phyloP scores from a whole-genome alignment of 2,329 filamentous ascomycete species.

The Juglanconis oblonga region DNA sequence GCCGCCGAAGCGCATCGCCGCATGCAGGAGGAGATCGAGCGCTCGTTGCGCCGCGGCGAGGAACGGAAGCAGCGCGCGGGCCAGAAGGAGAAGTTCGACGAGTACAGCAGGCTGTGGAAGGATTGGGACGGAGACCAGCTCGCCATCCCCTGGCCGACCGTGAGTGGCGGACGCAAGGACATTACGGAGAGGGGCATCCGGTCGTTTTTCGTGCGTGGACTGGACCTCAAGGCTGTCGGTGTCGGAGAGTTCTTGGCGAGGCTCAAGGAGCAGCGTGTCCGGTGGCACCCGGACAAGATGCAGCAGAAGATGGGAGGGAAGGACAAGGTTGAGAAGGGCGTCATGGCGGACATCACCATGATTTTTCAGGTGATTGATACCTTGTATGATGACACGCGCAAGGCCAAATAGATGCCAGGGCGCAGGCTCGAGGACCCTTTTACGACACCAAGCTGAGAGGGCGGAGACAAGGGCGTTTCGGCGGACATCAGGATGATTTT shows the following conservation, averaged over 20 bases:
- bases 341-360: conserved; percentile 78
- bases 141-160: conserved; percentile 70
- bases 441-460: background rate
- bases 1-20: conserved; percentile 31
- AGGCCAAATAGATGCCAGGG: conserved; percentile 25
- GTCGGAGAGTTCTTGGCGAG: conserved; percentile 43
- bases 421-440: background rate
- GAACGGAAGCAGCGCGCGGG: conserved; percentile 54
- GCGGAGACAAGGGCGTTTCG: background rate
- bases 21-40: conserved; percentile 65
- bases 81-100: conserved; percentile 60
- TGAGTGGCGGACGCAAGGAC: conserved; percentile 55
- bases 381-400: conserved; percentile 66
- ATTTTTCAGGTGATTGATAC: conserved; percentile 89
- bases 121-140: conserved; percentile 42
- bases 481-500: background rate
- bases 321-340: conserved; percentile 67
- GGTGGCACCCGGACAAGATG: conserved; percentile 98
- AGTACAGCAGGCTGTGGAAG: conserved; percentile 64
- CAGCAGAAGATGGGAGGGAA: conserved; percentile 79
- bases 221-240: conserved; percentile 41
- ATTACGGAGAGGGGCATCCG: conserved; percentile 60
- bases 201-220: conserved; percentile 61
- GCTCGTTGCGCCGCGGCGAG: conserved; percentile 64
- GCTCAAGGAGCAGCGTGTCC: conserved; percentile 80